phyloP scores from a whole-genome alignment of 352 stramenopile genomes.

The Phytophthora sp. region DNA sequence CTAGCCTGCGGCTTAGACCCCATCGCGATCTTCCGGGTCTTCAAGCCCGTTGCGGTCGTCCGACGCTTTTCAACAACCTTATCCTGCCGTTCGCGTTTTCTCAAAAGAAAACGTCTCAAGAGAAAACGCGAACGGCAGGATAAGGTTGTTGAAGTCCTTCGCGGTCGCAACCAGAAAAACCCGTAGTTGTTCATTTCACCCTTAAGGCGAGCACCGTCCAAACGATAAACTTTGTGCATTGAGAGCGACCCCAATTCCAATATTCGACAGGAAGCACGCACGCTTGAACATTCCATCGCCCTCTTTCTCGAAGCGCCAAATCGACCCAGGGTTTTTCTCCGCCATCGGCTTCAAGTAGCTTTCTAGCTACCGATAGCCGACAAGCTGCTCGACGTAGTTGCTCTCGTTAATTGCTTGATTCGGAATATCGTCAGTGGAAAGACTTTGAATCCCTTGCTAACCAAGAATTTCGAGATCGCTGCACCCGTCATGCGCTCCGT shows the following conservation, averaged over 20 bases:
- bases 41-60: background rate
- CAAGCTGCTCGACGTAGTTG: background rate
- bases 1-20: too few species aligned
- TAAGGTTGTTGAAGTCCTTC: slow-evolving; percentile 41
- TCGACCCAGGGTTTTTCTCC: slow-evolving; percentile 1
- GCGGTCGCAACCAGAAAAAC: slow-evolving; percentile 27
- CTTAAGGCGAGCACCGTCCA: slow-evolving; percentile 31
- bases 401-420: slow-evolving; percentile 6
- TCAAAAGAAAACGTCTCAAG: too few species aligned
- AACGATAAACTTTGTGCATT: background rate
- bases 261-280: slow-evolving; percentile 14
- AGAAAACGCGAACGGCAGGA: slow-evolving; percentile 29
- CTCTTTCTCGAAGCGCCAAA: background rate
- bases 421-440: background rate
- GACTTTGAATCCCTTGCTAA: background rate
- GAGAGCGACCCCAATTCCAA: background rate
- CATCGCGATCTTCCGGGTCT: background rate
- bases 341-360: slow-evolving; percentile 15
- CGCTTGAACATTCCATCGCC: slow-evolving; percentile 1
- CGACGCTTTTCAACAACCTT: slow-evolving; percentile 23
- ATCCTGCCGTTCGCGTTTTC: slow-evolving; percentile 33
- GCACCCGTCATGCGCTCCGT: slow-evolving; percentile 3
- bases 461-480: background rate
- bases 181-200: slow-evolving; percentile 37
- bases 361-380: slow-evolving; percentile 7